These are phyloP conservation scores for Aspergillus tamarii DNA, from an alignment of 2,329 filamentous ascomycete species.

Conservation along the genomic window DNA sequence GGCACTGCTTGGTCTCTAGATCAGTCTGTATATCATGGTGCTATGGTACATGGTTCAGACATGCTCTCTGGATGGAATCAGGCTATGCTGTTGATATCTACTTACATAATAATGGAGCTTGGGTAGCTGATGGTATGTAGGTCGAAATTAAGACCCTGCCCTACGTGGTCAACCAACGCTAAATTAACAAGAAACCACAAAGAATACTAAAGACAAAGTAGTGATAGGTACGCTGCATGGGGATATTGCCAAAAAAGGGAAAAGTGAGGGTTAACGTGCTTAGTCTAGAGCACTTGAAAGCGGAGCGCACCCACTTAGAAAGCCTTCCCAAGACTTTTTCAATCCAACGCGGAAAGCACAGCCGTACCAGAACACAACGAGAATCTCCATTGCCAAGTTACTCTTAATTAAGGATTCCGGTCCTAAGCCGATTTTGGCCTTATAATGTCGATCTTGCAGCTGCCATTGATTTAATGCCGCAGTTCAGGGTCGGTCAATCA, in stretches of 20 bases:
- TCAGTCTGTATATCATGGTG: not conserved
- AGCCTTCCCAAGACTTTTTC: not conserved
- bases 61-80: not conserved
- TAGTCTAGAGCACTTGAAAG: not conserved
- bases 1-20: not conserved
- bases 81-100: no score
- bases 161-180: not conserved
- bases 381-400: not conserved
- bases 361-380: not conserved
- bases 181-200: not conserved
- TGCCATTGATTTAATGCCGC: not conserved
- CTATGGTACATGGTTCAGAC: not conserved
- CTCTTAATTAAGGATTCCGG: not conserved
- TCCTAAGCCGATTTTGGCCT: not conserved
- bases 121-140: not conserved
- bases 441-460: not conserved
- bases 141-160: not conserved
- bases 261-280: not conserved
- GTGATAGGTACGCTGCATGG: not conserved
- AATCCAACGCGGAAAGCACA: not conserved
- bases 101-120: not conserved
- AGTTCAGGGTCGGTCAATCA: not conserved
- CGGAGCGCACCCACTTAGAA: not conserved
- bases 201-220: no score
- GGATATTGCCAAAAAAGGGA: not conserved